phyloP scores from a whole-genome alignment of 495 filamentous ascomycete species.

The Annulohypoxylon nitens region DNA sequence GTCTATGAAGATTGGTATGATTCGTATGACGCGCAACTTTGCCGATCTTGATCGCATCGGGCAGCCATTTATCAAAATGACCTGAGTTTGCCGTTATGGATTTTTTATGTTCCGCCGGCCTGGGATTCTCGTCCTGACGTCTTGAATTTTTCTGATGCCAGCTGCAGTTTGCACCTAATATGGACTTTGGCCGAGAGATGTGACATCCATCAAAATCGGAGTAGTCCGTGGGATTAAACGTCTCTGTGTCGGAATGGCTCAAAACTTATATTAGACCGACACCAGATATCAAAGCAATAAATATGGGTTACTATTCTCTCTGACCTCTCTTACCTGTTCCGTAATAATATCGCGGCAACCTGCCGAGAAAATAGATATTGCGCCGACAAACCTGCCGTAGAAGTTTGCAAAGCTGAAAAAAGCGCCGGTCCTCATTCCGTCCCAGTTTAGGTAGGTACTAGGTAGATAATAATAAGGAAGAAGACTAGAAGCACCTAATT shows the following conservation, averaged over 20 bases:
- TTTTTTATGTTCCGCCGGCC: slow-evolving; percentile 20
- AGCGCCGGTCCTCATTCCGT: slow-evolving; percentile 29
- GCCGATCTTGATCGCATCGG: slow-evolving; percentile 41
- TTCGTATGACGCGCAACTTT: slow-evolving; percentile 40
- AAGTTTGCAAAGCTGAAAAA: slow-evolving; percentile 13
- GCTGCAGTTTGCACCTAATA: slow-evolving; percentile 24
- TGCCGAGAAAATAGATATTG: slow-evolving; percentile 19
- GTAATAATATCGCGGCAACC: slow-evolving; percentile 32
- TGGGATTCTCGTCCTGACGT: slow-evolving; percentile 13
- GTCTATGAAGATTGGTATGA: slow-evolving; percentile 34
- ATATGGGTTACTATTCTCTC: slow-evolving; percentile 14
- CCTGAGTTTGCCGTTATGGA: slow-evolving; percentile 28
- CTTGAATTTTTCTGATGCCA: slow-evolving; percentile 6
- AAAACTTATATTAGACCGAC: slow-evolving; percentile 27
- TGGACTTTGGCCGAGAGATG: slow-evolving; percentile 34
- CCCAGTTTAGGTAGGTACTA: slow-evolving; percentile 41
- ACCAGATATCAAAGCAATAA: slow-evolving; percentile 16
- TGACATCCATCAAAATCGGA: slow-evolving; percentile 32
- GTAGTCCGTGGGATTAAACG: slow-evolving; percentile 24
- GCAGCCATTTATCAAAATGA: slow-evolving; percentile 32
- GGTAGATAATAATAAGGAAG: slow-evolving; percentile 21
- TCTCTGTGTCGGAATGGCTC: slow-evolving; percentile 3
- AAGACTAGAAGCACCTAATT: slow-evolving; percentile 5
- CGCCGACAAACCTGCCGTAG: slow-evolving; percentile 19
- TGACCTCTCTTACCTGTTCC: slow-evolving; percentile 16